These are phyloP conservation scores for Cutaneotrichosporon cyanovorans DNA, from an alignment of 1,284 basidiomycete species.

Conservation along the genomic window DNA sequence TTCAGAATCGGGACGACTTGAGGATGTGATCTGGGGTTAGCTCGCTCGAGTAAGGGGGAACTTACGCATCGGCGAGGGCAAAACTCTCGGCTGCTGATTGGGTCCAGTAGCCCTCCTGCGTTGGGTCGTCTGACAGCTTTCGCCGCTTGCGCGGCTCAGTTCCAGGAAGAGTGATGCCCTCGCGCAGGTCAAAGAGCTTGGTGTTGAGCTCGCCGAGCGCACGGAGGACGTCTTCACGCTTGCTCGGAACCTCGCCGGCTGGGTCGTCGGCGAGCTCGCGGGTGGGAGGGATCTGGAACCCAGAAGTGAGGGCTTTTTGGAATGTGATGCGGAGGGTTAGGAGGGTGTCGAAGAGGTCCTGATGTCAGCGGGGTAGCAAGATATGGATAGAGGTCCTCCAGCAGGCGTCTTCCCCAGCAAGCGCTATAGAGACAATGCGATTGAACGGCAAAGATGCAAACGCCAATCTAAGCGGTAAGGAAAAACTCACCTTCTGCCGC, in stretches of 20 bases:
- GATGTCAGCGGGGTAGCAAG: background rate
- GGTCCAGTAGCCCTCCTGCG: conserved; percentile 30
- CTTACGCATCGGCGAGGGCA: conserved; percentile 33
- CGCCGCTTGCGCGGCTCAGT: conserved; percentile 13
- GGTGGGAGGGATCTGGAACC: conserved; percentile 24
- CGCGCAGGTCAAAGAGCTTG: conserved; percentile 57
- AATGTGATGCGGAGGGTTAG: conserved; percentile 80
- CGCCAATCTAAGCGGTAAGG: no score
- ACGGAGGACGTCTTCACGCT: conserved; percentile 26
- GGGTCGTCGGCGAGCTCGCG: conserved; percentile 19
- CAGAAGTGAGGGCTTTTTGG: conserved; percentile 65
- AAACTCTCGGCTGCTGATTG: conserved; percentile 30
- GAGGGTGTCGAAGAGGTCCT: conserved; percentile 76
- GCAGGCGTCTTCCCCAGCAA: no score
- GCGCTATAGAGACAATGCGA: no score
- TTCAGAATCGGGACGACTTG: conserved; percentile 64
- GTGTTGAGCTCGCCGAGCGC: conserved; percentile 34
- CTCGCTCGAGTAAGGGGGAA: background rate
- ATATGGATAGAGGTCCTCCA: no score
- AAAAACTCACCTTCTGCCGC: conserved; percentile 66
- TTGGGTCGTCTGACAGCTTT: conserved; percentile 8
- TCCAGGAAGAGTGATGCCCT: conserved; percentile 44
- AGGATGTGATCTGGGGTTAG: conserved; percentile 51
- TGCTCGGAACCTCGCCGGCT: conserved; percentile 22
- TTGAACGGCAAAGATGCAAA: no score